Percentiles rank a stretch among this genome's conserved stretches.
Evolutionary conservation across 257 asterid genomes (phyloP).

Genomic region (Ocimum tenuiflorum): DNA sequence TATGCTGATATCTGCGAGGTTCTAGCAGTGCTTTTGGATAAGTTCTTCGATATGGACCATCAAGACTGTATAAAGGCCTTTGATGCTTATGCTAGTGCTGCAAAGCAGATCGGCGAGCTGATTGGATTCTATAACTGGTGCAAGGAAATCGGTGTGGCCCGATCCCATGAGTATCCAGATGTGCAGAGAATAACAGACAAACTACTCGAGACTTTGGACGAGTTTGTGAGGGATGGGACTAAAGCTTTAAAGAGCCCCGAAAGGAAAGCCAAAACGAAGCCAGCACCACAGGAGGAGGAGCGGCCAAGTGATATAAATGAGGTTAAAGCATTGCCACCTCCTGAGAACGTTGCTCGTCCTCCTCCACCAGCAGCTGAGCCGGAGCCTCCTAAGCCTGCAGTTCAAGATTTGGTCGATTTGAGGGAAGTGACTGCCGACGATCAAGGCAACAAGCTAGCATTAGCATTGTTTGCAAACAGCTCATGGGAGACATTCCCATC

Average conservation of each 20-base stretch:
- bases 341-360: constrained; percentile 55
- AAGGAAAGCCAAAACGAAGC: constrained; percentile 41
- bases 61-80: constrained; percentile 72
- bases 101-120: constrained; percentile 76
- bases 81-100: constrained; percentile 61
- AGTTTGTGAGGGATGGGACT: constrained; percentile 77
- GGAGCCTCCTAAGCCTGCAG: constrained; percentile 46
- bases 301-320: constrained; percentile 52
- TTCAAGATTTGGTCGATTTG: constrained; percentile 61
- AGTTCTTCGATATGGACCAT: constrained; percentile 71
- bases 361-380: constrained; percentile 53
- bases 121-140: constrained; percentile 66
- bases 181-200: constrained; percentile 72
- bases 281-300: constrained; percentile 40
- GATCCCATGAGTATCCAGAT: constrained; percentile 69
- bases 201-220: constrained; percentile 71
- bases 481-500: constrained; percentile 78
- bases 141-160: constrained; percentile 64
- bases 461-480: constrained; percentile 79
- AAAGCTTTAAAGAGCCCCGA: constrained; percentile 65
- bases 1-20: constrained; percentile 76
- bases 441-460: constrained; percentile 70
- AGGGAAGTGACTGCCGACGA: constrained; percentile 71
- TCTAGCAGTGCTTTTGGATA: constrained; percentile 63
- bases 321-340: constrained; percentile 72